Percentiles rank a stretch among this genome's conserved stretches.
These are phyloP conservation scores for Medicago ruthenica DNA, from an alignment of 306 rosid species.

Conservation along the genomic window DNA sequence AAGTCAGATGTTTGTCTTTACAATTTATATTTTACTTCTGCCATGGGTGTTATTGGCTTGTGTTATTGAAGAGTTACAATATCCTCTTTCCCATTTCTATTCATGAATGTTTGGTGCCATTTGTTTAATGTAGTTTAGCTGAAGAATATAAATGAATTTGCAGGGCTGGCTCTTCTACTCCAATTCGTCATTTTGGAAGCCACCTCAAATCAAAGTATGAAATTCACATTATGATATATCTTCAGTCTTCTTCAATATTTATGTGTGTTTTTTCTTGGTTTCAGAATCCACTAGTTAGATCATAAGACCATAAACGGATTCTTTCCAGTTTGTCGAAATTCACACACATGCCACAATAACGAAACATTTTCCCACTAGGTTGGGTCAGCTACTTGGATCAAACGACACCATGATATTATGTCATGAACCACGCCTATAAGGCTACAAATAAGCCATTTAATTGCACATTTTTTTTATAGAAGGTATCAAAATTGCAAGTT, in stretches of 20 bases:
- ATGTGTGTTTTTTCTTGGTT: neutral
- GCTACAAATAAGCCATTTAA: neutral
- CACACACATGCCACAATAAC: neutral
- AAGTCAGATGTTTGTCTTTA: neutral
- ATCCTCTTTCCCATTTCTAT: conserved; percentile 4
- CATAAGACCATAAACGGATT: neutral
- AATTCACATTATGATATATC: conserved; percentile 13
- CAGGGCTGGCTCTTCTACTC: conserved; percentile 99
- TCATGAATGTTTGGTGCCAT: conserved; percentile 31
- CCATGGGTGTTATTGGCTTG: conserved; percentile 13
- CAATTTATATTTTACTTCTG: conserved; percentile 13
- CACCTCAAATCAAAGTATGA: conserved; percentile 89
- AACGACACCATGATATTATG: neutral
- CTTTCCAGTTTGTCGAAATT: conserved; percentile 7
- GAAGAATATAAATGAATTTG: conserved; percentile 37
- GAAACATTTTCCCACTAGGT: neutral
- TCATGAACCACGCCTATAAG: neutral
- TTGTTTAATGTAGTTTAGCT: conserved; percentile 38
- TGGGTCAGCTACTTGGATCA: neutral
- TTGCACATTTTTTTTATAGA: neutral
- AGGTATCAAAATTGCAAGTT: neutral
- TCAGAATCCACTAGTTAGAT: conserved; percentile 6
- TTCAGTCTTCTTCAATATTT: conserved; percentile 32
- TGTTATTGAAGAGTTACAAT: conserved; percentile 19
- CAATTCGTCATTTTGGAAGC: conserved; percentile 87